Evolutionary conservation across 352 stramenopile species (phyloP), one percentile per base, ranked within the genome.

Genomic region (Aphanomyces cochlioides): DNA sequence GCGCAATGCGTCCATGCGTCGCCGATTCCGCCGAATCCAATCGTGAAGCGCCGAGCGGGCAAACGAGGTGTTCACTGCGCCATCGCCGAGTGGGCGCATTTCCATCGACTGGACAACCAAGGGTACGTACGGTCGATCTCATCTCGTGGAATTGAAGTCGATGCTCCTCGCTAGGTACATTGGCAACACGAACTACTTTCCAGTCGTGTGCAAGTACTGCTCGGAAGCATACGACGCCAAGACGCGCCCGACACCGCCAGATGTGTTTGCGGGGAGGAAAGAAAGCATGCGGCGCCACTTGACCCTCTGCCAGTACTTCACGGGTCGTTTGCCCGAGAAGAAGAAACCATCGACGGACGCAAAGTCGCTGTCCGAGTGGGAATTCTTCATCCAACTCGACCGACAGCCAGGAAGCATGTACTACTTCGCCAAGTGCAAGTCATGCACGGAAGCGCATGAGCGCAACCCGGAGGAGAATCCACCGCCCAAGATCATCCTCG

Each of bases 61-160:
- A 67, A 56, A 2, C 81, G 83, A 45, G 81, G 83, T 68, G 90
- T 89, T 70, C 81, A 90, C 77, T 90, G 83, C 73, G 84, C 90
- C 74, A 91, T 93, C 81, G 85, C 90, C 58, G 85, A 93, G 67
- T 93, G 85, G 85, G 75, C 80, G 45, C 83, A 93, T 69, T 93
- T 91, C 60, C 83, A 78, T 48, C 83, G 85, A 0, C 76, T 93
- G 47, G 78, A 89, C 67, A 79, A 90, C 39, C 81, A 90, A 66
- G 85, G 83, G 19, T 93, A 5, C 48, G 17, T 38, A 4, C 19
- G 39, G n/a, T 17, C 59, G 39, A 56, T n/a, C 15, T 12, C 8
- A 17, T 48, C n/a, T 17, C 7, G 59, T 67, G 38, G 34, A 48
- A 67, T 47, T 38, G n/a, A 15, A 89, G 77, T 48, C 15, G 7